Percentiles rank a stretch among this genome's conserved stretches.
phyloP scores from a whole-genome alignment of 768 basidiomycete species.

The Gautieria morchelliformis region DNA sequence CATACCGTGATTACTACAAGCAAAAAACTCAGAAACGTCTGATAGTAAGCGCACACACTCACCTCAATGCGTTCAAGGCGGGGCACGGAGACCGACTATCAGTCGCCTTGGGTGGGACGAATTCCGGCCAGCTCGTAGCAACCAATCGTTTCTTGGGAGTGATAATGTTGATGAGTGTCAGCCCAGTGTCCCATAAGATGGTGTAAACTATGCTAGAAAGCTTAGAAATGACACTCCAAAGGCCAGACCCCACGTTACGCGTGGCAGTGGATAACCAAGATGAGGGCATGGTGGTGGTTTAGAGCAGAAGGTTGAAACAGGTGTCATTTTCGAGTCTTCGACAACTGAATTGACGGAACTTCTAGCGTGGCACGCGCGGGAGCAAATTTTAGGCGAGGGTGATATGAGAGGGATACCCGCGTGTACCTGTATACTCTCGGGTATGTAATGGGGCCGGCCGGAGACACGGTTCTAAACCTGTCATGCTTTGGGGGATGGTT shows the following conservation, averaged over 20 bases:
- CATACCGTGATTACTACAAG: background rate
- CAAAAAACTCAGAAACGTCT: background rate
- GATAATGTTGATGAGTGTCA: conserved; percentile 44
- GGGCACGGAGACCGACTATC: conserved; percentile 72
- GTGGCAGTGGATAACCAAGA: background rate
- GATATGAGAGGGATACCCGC: too few species aligned
- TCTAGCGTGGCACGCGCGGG: too few species aligned
- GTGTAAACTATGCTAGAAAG: conserved; percentile 13
- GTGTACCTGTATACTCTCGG: too few species aligned
- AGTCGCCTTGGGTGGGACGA: conserved; percentile 38
- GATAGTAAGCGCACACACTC: conserved; percentile 11
- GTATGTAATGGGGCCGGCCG: too few species aligned
- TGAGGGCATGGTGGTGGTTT: background rate
- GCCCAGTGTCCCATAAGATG: conserved; percentile 41
- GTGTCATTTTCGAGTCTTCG: too few species aligned
- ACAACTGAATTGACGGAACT: too few species aligned
- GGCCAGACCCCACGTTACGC: background rate
- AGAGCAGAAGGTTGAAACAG: background rate
- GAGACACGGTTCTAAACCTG: too few species aligned
- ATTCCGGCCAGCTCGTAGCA: conserved; percentile 59
- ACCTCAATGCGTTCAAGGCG: conserved; percentile 56
- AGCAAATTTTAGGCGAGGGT: too few species aligned
- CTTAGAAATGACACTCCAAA: background rate
- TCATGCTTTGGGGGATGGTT: too few species aligned
- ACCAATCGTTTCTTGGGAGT: conserved; percentile 36